phyloP scores from a whole-genome alignment of 371 early-diverging fungal genomes.

The Phascolomyces articulosus region DNA sequence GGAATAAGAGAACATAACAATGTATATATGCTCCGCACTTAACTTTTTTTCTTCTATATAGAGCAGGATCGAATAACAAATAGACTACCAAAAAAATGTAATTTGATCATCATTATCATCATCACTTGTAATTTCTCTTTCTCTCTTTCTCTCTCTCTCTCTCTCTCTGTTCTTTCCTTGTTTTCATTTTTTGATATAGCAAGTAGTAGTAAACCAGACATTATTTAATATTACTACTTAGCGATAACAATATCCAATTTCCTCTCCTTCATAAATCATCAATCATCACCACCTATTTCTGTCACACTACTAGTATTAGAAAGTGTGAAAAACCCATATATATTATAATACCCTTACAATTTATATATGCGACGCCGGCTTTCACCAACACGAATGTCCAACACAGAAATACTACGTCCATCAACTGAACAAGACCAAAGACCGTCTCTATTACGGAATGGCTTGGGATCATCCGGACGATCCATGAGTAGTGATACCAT shows the following conservation, averaged over 20 bases:
- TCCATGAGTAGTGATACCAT: slow-evolving; percentile 17
- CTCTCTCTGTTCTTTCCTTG: too few relatives aligned
- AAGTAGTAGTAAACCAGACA: too few relatives aligned
- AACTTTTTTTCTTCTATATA: too few relatives aligned
- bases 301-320: not conserved
- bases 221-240: too few relatives aligned
- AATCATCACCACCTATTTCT: not conserved
- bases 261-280: too few relatives aligned
- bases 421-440: not conserved
- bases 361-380: not conserved
- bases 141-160: too few relatives aligned
- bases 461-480: not conserved
- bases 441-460: not conserved
- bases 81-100: too few relatives aligned
- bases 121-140: too few relatives aligned
- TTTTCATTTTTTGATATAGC: too few relatives aligned
- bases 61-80: too few relatives aligned
- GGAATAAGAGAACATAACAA: not conserved
- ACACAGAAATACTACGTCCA: not conserved
- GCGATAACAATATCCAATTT: too few relatives aligned
- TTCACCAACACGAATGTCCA: not conserved
- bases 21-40: not conserved
- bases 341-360: not conserved
- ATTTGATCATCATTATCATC: too few relatives aligned
- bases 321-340: not conserved